A percentile compares a stretch with the other conserved stretches of the same genome.
Evolutionary conservation across 1,284 basidiomycete genomes (phyloP).

Genomic region (Trichosporon asahii): DNA sequence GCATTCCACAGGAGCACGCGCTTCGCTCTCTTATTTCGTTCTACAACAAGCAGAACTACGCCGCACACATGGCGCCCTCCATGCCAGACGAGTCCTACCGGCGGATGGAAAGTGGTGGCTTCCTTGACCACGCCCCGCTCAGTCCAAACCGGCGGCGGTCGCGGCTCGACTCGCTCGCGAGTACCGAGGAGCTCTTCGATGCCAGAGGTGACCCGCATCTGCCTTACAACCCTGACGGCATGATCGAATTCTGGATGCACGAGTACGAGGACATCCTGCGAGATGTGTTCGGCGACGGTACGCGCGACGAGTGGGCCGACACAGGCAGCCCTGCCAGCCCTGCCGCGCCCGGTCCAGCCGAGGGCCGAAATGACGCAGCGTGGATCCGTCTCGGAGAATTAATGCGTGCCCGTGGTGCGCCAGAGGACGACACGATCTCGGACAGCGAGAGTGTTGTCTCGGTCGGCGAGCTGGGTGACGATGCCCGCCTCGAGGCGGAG

Average conservation of each 20-base stretch:
- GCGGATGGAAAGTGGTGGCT: not conserved
- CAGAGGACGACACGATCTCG: slow-evolving; percentile 61
- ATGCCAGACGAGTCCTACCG: slow-evolving; percentile 22
- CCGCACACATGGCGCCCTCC: slow-evolving; percentile 21
- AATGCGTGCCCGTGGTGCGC: slow-evolving; percentile 31
- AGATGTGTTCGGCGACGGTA: slow-evolving; percentile 54
- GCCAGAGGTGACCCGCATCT: slow-evolving; percentile 45
- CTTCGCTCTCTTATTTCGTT: slow-evolving; percentile 90
- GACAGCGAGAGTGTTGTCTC: slow-evolving; percentile 84
- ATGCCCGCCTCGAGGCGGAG: slow-evolving; percentile 55
- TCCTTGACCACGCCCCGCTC: slow-evolving; percentile 7
- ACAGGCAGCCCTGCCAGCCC: slow-evolving; percentile 5
- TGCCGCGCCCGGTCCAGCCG: slow-evolving; percentile 24
- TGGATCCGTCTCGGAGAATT: slow-evolving; percentile 47
- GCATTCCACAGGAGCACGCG: slow-evolving; percentile 91
- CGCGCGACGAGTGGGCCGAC: slow-evolving; percentile 30
- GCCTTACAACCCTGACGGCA: slow-evolving; percentile 55
- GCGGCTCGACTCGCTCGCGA: slow-evolving; percentile 21
- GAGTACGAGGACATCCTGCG: slow-evolving; percentile 57
- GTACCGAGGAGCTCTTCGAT: slow-evolving; percentile 54
- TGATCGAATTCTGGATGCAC: slow-evolving; percentile 56
- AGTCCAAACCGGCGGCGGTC: slow-evolving; percentile 17
- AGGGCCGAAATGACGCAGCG: slow-evolving; percentile 37
- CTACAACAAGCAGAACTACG: slow-evolving; percentile 56
- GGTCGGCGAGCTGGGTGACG: slow-evolving; percentile 79